A percentile compares a stretch with the other conserved stretches of the same genome.
Evolutionary conservation across 169 alveolate species (phyloP).

Genomic region (Sarcocystis neurona): DNA sequence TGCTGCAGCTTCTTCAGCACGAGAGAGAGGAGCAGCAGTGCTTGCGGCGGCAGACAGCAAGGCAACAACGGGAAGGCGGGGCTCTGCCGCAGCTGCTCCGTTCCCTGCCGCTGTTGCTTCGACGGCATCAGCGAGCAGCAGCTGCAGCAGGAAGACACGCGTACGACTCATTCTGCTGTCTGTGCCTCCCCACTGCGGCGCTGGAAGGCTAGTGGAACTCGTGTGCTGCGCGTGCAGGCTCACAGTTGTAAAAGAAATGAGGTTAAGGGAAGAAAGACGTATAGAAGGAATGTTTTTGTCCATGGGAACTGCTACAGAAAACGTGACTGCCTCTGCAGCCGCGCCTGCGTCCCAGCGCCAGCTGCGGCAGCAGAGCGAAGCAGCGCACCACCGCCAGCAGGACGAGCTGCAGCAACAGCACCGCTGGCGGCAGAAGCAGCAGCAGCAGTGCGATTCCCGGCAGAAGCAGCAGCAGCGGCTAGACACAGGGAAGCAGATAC

Average conservation of each 20-base stretch:
- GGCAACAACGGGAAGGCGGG: background rate
- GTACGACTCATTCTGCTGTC: constrained; percentile 18
- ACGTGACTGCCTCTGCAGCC: background rate
- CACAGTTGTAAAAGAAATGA: constrained; percentile 35
- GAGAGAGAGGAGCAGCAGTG: background rate
- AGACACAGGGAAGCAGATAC: background rate
- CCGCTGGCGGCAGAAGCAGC: background rate
- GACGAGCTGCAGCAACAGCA: too few relatives aligned
- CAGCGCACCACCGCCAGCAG: too few relatives aligned
- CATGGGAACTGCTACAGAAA: constrained; percentile 4
- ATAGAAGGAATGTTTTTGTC: constrained; percentile 48
- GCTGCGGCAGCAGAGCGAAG: background rate
- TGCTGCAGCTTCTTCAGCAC: background rate
- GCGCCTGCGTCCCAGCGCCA: constrained; percentile 7
- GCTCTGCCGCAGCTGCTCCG: background rate
- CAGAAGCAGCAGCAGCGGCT: background rate
- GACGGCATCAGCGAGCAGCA: background rate
- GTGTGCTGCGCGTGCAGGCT: constrained; percentile 42
- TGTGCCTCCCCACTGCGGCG: constrained; percentile 33
- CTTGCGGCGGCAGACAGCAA: background rate
- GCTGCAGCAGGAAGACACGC: background rate
- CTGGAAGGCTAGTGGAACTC: constrained; percentile 25
- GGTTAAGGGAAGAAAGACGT: constrained; percentile 40
- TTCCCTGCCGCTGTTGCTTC: too few relatives aligned
- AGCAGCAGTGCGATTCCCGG: background rate